Base-by-base conservation (phyloP, 2,329 filamentous ascomycete species). In the Chaetothyriales sp. region DNA sequence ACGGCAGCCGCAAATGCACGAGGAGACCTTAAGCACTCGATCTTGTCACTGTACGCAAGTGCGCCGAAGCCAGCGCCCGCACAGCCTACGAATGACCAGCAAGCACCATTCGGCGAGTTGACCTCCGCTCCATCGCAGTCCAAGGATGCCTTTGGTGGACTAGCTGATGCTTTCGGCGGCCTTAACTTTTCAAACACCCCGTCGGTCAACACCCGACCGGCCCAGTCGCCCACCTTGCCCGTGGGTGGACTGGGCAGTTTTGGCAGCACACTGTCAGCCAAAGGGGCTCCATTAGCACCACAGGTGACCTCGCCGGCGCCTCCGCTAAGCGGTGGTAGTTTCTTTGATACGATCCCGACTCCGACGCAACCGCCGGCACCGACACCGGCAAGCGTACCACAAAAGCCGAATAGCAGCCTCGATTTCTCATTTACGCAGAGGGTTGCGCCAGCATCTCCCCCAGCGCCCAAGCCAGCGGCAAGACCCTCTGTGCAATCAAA, bases 1-100 rank as follows among this genome's bases (percentile, higher is more conserved):
- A 63, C 63, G 22, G 74, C 76, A 4, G 73, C 73, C 18, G 75
- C 76, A 10, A 81, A 85, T 60, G 93, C 88, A 45, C 77, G 92
- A 55, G 89, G 90, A 2, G 92, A 98, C 64, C 73, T 98, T 53
- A 98, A 98, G 69, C 90, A 95, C 67, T 96, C 90, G 2, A 98
- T 98, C 54, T 71, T 98, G 47, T 98, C 92, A 6, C 76, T 98
- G 15, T 98, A 98, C 64, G 87, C 89, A 9, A 84, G 86, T 6
- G 79, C 80, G 4, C 84, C 88, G 1, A 84, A 87, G 63, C 80
- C 86, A n/a, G 83, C 85, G 59, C 73, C 79, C 50, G 63, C 70
- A 39, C 65, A 68, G 19, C 65, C 68, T 19, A 69, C 73, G 26
- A 81, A 84, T 63, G 71, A 73, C 36, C 74, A 77, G 10, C 75